Evolutionary conservation across 2,329 filamentous ascomycete species (phyloP).

Genomic region (Zymoseptoria brevis): DNA sequence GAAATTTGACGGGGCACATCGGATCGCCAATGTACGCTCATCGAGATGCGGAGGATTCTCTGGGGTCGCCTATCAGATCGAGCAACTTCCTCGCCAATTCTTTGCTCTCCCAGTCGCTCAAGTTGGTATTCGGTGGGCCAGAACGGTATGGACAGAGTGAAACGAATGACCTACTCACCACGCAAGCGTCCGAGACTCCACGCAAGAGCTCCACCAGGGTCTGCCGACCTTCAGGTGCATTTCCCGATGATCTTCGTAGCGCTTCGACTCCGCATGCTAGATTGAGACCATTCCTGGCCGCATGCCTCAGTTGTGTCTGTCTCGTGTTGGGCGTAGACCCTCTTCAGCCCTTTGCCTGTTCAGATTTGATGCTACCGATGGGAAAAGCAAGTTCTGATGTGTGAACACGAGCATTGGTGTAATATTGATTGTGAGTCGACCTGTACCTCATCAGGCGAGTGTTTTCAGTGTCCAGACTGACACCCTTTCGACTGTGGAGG

Average conservation of each 20-base stretch:
- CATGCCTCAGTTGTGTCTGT: not conserved
- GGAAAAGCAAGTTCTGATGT: not conserved
- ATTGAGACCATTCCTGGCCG: not conserved
- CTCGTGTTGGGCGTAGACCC: not conserved
- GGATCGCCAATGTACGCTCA: not conserved
- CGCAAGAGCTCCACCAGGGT: not conserved
- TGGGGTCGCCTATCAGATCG: not conserved
- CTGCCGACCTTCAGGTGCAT: not conserved
- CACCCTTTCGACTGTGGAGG: not conserved
- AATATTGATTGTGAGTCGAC: not conserved
- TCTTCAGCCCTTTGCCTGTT: not conserved
- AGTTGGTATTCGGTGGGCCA: not conserved
- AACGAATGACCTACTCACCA: not conserved
- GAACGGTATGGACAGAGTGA: not conserved
- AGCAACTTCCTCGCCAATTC: no score
- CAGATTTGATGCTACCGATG: not conserved
- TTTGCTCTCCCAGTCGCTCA: not conserved
- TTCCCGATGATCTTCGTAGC: not conserved
- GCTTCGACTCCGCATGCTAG: not conserved
- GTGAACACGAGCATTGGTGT: not conserved
- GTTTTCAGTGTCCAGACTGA: not conserved
- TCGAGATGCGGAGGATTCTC: not conserved
- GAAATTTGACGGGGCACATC: not conserved
- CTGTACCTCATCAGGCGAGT: no score
- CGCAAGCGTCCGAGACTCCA: not conserved